A percentile compares a stretch with the other conserved stretches of the same genome.
These are phyloP conservation scores for Talaromyces rugulosus DNA, from an alignment of 2,329 filamentous ascomycete species.

Conservation along the genomic window DNA sequence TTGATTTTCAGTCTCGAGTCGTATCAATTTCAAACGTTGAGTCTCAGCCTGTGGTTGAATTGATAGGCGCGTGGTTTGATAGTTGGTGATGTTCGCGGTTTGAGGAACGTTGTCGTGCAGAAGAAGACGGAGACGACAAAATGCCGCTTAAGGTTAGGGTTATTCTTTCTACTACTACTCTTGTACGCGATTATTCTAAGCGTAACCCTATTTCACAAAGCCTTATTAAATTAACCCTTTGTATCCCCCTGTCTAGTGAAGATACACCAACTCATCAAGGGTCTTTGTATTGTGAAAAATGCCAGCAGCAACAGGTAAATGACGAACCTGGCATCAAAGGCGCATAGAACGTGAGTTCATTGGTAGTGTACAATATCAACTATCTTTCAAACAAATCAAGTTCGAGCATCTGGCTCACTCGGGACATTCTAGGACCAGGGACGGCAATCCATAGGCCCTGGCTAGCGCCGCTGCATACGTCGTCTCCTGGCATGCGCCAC, in stretches of 20 bases:
- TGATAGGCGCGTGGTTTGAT: background rate
- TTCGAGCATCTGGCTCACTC: background rate
- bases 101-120: background rate
- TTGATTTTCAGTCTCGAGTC: background rate
- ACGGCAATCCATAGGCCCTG: background rate
- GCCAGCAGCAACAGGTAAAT: background rate
- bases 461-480: background rate
- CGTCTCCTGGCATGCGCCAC: background rate
- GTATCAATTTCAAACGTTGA: background rate
- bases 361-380: background rate
- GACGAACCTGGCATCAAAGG: background rate
- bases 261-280: background rate
- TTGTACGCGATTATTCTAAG: too few relatives aligned
- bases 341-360: background rate
- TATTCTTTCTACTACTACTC: background rate
- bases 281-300: background rate
- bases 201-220: background rate
- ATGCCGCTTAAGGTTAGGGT: background rate
- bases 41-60: background rate
- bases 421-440: background rate
- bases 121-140: background rate
- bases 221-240: background rate
- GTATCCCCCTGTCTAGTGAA: background rate
- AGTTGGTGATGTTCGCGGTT: background rate
- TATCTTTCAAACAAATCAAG: background rate